Evolutionary conservation across 805 yeast species (phyloP).

Genomic region (Pichia rugopelliculosa): DNA sequence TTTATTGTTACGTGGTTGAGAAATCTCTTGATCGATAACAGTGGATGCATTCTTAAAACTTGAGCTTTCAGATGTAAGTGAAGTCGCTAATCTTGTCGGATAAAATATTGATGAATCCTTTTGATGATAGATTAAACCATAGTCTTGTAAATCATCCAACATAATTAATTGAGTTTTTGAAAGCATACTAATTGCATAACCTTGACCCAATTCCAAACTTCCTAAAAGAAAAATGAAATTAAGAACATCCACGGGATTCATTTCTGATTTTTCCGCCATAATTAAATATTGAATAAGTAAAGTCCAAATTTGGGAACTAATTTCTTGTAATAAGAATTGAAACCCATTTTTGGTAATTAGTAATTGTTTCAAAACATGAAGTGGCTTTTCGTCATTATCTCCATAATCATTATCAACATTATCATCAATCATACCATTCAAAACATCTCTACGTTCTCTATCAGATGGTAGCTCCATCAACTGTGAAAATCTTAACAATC

Average conservation of each 20-base stretch:
- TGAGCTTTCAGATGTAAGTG: conserved; percentile 77
- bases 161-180: conserved; percentile 76
- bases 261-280: conserved; percentile 72
- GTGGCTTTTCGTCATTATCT: conserved; percentile 16
- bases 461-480: conserved; percentile 65
- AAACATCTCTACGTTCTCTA: conserved; percentile 22
- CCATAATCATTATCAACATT: conserved; percentile 14
- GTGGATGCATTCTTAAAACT: conserved; percentile 66
- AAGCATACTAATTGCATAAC: conserved; percentile 63
- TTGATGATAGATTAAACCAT: conserved; percentile 68
- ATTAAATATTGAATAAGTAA: conserved; percentile 78
- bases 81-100: conserved; percentile 86
- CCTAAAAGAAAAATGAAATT: conserved; percentile 93
- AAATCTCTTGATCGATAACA: conserved; percentile 63
- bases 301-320: conserved; percentile 93
- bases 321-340: conserved; percentile 88
- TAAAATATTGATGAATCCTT: conserved; percentile 59
- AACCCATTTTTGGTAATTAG: conserved; percentile 87
- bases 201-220: conserved; percentile 83
- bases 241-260: conserved; percentile 94
- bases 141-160: conserved; percentile 85
- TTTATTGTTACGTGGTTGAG: conserved; percentile 19
- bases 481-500: conserved; percentile 70
- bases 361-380: conserved; percentile 30
- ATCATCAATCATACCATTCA: conserved; percentile 12